phyloP scores from a whole-genome alignment of 176 grass and related monocot species.

The Cenchrus americanus region DNA sequence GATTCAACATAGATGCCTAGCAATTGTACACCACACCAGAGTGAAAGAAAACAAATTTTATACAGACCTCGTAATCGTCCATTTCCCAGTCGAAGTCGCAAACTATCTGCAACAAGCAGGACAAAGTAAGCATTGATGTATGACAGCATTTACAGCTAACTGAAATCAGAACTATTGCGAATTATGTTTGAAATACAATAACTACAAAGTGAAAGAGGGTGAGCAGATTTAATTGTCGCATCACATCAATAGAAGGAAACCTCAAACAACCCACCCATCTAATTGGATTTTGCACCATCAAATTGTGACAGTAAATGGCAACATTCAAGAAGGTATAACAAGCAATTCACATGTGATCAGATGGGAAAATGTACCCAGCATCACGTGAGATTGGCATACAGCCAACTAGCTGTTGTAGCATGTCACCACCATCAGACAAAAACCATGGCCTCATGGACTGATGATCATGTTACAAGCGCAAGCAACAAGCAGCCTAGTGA shows the following conservation, averaged over 20 bases:
- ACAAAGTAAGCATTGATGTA: conserved; percentile 26
- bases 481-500: background rate
- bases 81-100: conserved; percentile 85
- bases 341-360: background rate
- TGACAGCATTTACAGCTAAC: conserved; percentile 1
- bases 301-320: background rate
- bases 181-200: background rate
- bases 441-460: background rate
- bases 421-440: background rate
- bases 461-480: background rate
- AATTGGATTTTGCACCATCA: background rate
- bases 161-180: conserved; percentile 17
- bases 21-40: background rate
- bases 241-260: conserved; percentile 21
- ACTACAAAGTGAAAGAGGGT: conserved; percentile 5
- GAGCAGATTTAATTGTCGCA: background rate
- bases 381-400: background rate
- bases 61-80: conserved; percentile 78
- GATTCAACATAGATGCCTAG: conserved; percentile 25
- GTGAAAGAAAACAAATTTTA: conserved; percentile 8
- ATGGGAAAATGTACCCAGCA: background rate
- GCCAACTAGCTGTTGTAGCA: background rate
- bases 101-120: conserved; percentile 68
- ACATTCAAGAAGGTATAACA: background rate
- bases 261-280: background rate